These are phyloP conservation scores for Telopea speciosissima DNA, from an alignment of 177 flowering plant genomes.

Conservation along the genomic window DNA sequence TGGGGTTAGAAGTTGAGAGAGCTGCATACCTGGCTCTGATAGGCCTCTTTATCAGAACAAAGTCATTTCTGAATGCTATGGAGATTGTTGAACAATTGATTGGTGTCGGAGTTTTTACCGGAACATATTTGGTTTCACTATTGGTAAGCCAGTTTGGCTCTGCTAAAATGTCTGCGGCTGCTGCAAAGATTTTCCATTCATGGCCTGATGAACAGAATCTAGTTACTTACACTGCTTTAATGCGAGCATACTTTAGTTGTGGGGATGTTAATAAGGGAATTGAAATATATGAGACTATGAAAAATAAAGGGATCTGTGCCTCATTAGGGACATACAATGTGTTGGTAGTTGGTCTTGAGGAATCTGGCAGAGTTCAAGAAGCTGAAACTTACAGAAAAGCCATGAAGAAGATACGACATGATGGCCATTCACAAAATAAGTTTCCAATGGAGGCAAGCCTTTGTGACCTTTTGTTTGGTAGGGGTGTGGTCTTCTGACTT, in stretches of 20 bases:
- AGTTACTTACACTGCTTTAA: slow-evolving; percentile 64
- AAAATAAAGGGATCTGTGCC: slow-evolving; percentile 34
- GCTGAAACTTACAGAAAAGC: slow-evolving; percentile 42
- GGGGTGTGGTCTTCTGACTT: slow-evolving; percentile 8
- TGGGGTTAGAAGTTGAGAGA: slow-evolving; percentile 43
- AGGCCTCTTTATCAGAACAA: slow-evolving; percentile 48
- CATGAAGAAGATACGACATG: slow-evolving; percentile 30
- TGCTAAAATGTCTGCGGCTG: slow-evolving; percentile 38
- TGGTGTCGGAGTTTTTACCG: slow-evolving; percentile 40
- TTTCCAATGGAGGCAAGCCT: slow-evolving; percentile 29
- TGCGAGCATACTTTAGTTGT: slow-evolving; percentile 46
- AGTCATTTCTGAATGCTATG: slow-evolving; percentile 31
- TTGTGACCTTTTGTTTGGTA: slow-evolving; percentile 32
- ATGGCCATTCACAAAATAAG: slow-evolving; percentile 11
- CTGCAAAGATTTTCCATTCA: slow-evolving; percentile 47
- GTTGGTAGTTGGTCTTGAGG: slow-evolving; percentile 52
- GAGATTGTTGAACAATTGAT: slow-evolving; percentile 55
- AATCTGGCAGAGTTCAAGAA: slow-evolving; percentile 36
- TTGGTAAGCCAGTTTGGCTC: slow-evolving; percentile 64
- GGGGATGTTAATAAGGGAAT: slow-evolving; percentile 60
- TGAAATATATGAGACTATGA: slow-evolving; percentile 47
- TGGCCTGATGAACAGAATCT: slow-evolving; percentile 49
- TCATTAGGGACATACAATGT: slow-evolving; percentile 56
- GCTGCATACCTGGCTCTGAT: slow-evolving; percentile 50
- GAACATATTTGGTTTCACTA: slow-evolving; percentile 40